Percentiles rank a stretch among this genome's conserved stretches.
phyloP scores from a whole-genome alignment of 768 basidiomycete genomes.

The Rhodotorula kratochvilovae region DNA sequence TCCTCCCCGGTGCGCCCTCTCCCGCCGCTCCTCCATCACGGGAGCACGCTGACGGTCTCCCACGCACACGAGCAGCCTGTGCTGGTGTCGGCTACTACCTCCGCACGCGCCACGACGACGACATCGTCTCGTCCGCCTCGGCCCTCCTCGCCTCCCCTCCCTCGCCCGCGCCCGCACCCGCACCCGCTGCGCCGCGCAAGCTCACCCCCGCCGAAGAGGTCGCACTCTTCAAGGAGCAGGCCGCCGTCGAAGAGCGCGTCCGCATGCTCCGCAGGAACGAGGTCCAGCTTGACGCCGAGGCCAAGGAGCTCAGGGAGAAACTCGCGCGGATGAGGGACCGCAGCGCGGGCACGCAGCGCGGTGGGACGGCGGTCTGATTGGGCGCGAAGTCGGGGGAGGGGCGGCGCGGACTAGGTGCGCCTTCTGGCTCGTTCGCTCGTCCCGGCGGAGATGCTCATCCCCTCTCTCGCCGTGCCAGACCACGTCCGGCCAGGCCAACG shows the following conservation, averaged over 20 bases:
- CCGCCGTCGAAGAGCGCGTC: conserved; percentile 1
- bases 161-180: not conserved
- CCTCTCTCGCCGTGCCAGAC: too few relatives aligned
- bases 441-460: too few relatives aligned
- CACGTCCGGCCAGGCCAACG: too few relatives aligned
- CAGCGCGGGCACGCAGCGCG: too few relatives aligned
- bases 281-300: not conserved
- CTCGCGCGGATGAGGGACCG: not conserved
- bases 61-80: not conserved
- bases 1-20: conserved; percentile 14
- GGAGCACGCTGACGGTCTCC: not conserved
- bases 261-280: not conserved
- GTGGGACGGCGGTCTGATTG: not conserved
- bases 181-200: not conserved
- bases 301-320: not conserved
- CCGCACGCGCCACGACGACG: not conserved
- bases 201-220: not conserved
- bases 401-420: too few relatives aligned
- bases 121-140: not conserved
- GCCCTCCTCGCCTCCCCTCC: not conserved
- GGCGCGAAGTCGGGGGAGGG: not conserved
- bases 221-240: not conserved
- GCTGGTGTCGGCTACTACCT: conserved; percentile 30
- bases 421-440: too few relatives aligned
- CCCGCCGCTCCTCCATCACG: too few relatives aligned